Evolutionary conservation across 805 yeast genomes (phyloP), one percentile per base, ranked within the genome.

Genomic region (Kluyveromyces dobzhanskii): DNA sequence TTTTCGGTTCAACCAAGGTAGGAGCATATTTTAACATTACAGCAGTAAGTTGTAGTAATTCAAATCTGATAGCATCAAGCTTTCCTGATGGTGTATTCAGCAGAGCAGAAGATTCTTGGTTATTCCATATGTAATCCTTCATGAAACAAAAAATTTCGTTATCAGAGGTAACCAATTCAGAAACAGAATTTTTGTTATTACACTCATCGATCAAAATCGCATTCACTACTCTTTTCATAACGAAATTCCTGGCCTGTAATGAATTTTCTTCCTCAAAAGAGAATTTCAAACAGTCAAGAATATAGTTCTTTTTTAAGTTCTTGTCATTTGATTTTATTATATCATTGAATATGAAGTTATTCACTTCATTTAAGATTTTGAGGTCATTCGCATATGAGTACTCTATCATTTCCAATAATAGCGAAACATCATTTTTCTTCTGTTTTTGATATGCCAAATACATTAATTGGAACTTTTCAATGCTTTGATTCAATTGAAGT

Each of bases 1-100:
- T 70, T 47, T 74, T 70, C 12, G 76, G 81, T 6, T 72, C 64
- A 18, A 85, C 69, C 9, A 69, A 60, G 0, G 64, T 58, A 0
- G 94, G 78, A 1, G 84, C 78, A 61, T 77, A 74, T 52, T 79
- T 78, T 18, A 87, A 74, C 32, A 92, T 62, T 32, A 82, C 62
- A 0, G 95, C 78, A 0, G 97, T 82, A 54, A 87, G 59, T 48
- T 88, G 95, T 17, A 92, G 66, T 7, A 90, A 64, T 42, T 85
- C 92, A 45, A 84, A 74, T 41, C 95, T 69, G 59, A 75, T 81
- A 27, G 72, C 67, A 53, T 92, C 97, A 46, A 78, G 70, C 3
- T 78, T 68, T 2, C 90, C 92, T 1, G 86, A 72, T 12, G 76
- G 69, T 4, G 73, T 66, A 18, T 48, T 44, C 19, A 53, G 35